Percentiles rank a stretch among this genome's conserved stretches.
These are phyloP conservation scores for Fusarium annulatum DNA, from an alignment of 2,329 filamentous ascomycete genomes.

Conservation along the genomic window DNA sequence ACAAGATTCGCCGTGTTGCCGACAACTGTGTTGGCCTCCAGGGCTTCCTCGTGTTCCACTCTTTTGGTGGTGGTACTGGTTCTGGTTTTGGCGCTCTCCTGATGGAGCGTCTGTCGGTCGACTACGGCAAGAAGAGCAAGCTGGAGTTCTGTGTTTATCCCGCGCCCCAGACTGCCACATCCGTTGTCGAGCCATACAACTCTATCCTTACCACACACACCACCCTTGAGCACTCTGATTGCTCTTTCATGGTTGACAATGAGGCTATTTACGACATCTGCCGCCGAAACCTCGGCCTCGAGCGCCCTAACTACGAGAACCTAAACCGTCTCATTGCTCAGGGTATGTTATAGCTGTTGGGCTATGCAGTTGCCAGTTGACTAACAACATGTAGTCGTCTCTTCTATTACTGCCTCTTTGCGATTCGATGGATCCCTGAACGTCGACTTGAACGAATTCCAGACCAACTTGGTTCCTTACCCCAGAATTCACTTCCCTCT, in stretches of 20 bases:
- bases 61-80: constrained; percentile 97
- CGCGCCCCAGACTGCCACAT: constrained; percentile 94
- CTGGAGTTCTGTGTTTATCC: constrained; percentile 99
- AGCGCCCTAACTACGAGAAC: constrained; percentile 98
- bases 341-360: constrained; percentile 62
- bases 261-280: constrained; percentile 99
- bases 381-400: constrained; percentile 76
- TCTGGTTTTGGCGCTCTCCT: constrained; percentile 98
- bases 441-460: constrained; percentile 99
- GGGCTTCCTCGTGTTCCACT: constrained; percentile 99
- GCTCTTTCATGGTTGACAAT: constrained; percentile 99
- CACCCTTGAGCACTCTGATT: constrained; percentile 99
- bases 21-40: constrained; percentile 98
- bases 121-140: constrained; percentile 99
- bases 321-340: constrained; percentile 98
- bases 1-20: constrained; percentile 97
- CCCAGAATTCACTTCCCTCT: constrained; percentile 99
- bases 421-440: constrained; percentile 99
- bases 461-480: constrained; percentile 99
- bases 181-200: constrained; percentile 99
- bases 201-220: constrained; percentile 99
- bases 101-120: constrained; percentile 98
- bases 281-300: constrained; percentile 95
- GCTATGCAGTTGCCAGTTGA: background rate
- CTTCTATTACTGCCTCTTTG: constrained; percentile 97